These are phyloP conservation scores for Didymella pinodella DNA, from an alignment of 2,329 filamentous ascomycete genomes.

Conservation along the genomic window DNA sequence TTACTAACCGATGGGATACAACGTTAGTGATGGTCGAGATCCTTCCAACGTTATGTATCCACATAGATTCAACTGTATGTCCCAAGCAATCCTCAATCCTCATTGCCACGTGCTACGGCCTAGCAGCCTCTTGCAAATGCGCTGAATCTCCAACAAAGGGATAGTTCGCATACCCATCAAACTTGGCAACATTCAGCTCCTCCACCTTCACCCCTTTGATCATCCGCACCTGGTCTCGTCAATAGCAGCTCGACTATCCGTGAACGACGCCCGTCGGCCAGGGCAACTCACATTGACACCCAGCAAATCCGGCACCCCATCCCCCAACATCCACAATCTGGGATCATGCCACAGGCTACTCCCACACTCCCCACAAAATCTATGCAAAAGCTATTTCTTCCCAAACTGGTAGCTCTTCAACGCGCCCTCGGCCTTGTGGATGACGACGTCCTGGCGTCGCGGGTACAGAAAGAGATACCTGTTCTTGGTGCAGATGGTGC, in stretches of 20 bases:
- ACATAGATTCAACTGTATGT: background rate
- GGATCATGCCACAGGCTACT: conserved; percentile 17
- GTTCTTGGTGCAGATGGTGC: conserved; percentile 60
- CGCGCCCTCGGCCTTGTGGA: background rate
- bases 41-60: background rate
- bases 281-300: conserved; percentile 11
- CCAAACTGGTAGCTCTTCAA: conserved; percentile 8
- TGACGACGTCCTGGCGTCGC: conserved; percentile 3
- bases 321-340: conserved; percentile 2
- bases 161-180: conserved; percentile 11
- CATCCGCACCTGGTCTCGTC: conserved; percentile 11
- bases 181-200: conserved; percentile 7
- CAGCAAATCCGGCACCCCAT: conserved; percentile 13
- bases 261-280: background rate
- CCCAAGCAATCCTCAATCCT: background rate
- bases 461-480: conserved; percentile 60
- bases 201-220: conserved; percentile 6
- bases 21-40: background rate
- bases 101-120: background rate
- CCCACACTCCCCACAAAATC: conserved; percentile 14
- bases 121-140: conserved; percentile 4
- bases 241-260: background rate
- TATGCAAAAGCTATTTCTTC: conserved; percentile 12
- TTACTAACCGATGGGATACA: background rate
- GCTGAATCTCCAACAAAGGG: conserved; percentile 11